Percentiles rank a stretch among this genome's conserved stretches.
Conservation (phyloP, 2,329 filamentous ascomycete species). For the Leptodontidium sp. region DNA sequence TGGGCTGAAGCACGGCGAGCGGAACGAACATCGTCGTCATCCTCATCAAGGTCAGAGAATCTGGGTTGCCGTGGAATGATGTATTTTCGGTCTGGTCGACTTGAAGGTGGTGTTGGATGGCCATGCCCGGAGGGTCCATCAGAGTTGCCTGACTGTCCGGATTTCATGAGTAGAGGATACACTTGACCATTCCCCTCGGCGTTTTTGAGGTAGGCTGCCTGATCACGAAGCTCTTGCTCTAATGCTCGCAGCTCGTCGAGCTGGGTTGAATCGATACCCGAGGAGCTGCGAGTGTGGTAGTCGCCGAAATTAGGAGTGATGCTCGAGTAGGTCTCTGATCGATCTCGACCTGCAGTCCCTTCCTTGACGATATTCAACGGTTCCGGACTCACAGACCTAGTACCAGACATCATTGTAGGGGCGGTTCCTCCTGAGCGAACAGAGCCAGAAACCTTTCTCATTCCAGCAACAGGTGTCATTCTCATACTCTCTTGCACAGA, state of each 20-base stretch:
- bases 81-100: neutral
- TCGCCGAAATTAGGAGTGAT: neutral
- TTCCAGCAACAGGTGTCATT: neutral
- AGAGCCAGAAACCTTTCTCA: neutral
- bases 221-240: neutral
- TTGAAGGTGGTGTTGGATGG: neutral
- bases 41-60: neutral
- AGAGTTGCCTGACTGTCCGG: too few relatives aligned
- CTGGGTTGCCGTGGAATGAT: neutral
- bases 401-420: conserved; percentile 1
- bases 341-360: neutral
- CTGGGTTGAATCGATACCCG: conserved; percentile 3
- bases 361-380: conserved; percentile 11
- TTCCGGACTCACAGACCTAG: neutral
- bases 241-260: neutral
- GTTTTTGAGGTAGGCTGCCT: neutral
- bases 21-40: neutral
- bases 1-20: conserved; percentile 11
- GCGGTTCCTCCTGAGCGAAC: neutral
- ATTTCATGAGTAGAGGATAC: neutral
- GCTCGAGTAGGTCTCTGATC: neutral
- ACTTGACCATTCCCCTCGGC: neutral
- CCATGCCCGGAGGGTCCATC: neutral
- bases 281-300: neutral
- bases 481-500: conserved; percentile 17